A percentile compares a stretch with the other conserved stretches of the same genome.
Conservation (phyloP, 2,329 filamentous ascomycete genomes). For the Ascochyta pisi region DNA sequence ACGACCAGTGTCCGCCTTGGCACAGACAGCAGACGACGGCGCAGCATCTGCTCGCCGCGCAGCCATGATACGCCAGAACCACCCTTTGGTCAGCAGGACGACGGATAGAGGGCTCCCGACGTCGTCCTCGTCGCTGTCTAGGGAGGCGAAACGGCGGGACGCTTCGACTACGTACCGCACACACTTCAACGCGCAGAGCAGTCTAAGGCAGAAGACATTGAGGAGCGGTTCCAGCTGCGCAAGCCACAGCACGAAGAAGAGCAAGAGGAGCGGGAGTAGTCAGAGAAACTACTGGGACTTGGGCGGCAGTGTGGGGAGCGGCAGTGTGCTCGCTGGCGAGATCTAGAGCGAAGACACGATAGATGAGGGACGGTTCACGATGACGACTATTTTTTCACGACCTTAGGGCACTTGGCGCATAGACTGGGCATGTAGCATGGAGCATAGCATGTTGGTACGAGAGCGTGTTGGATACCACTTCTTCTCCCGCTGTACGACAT, state of each 20-base stretch:
- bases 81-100: slow-evolving; percentile 76
- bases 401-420: slow-evolving; percentile 10
- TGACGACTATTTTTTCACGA: slow-evolving; percentile 4
- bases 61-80: slow-evolving; percentile 85
- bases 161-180: slow-evolving; percentile 23
- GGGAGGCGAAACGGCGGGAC: slow-evolving; percentile 32
- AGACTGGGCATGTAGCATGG: slow-evolving; percentile 8
- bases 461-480: background rate
- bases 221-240: slow-evolving; percentile 72
- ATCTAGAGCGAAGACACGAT: background rate
- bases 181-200: slow-evolving; percentile 29
- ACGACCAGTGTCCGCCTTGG: slow-evolving; percentile 36
- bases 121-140: slow-evolving; percentile 25
- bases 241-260: slow-evolving; percentile 83
- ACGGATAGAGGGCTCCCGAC: slow-evolving; percentile 37
- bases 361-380: background rate
- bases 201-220: slow-evolving; percentile 30
- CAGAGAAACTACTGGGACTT: slow-evolving; percentile 93
- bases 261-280: slow-evolving; percentile 71
- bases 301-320: slow-evolving; percentile 78
- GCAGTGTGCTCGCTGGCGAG: slow-evolving; percentile 47
- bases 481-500: background rate
- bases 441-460: background rate
- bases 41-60: slow-evolving; percentile 67
- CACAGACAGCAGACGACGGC: slow-evolving; percentile 23